Conservation (phyloP, 371 early-diverging fungal species). For the Apophysomyces trapeziformis region DNA sequence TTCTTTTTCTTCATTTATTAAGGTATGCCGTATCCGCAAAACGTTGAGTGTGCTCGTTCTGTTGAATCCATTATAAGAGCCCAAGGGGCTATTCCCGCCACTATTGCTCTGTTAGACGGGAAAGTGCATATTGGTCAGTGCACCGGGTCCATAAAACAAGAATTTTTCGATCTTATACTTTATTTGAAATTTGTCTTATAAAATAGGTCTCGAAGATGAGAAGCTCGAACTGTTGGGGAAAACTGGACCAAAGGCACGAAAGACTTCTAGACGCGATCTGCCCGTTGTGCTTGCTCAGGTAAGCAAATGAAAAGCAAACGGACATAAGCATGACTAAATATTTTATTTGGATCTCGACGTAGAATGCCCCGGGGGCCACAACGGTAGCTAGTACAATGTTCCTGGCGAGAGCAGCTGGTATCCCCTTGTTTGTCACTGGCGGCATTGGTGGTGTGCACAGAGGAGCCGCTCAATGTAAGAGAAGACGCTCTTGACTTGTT, state of each 20-base stretch:
- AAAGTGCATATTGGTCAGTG: slow-evolving; percentile 74
- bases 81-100: slow-evolving; percentile 85
- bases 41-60: slow-evolving; percentile 78
- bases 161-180: background rate
- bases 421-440: slow-evolving; percentile 92
- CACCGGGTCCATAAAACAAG: background rate
- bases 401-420: slow-evolving; percentile 83
- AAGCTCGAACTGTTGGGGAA: slow-evolving; percentile 71
- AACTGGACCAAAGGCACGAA: slow-evolving; percentile 64
- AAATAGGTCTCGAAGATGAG: slow-evolving; percentile 42
- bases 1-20: background rate
- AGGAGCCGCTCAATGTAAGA: slow-evolving; percentile 73
- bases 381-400: slow-evolving; percentile 93
- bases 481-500: too few relatives aligned
- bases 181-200: background rate
- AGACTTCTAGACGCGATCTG: slow-evolving; percentile 87
- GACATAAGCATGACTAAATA: background rate
- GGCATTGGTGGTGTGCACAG: slow-evolving; percentile 98
- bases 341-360: background rate
- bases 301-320: slow-evolving; percentile 11
- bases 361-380: slow-evolving; percentile 79
- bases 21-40: slow-evolving; percentile 95
- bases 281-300: slow-evolving; percentile 73
- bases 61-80: slow-evolving; percentile 79
- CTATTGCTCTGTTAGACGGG: slow-evolving; percentile 90